A percentile compares a stretch with the other conserved stretches of the same genome.
These are phyloP conservation scores for Anthoceros angustus DNA, from an alignment of 225 moss, liverwort and hornwort genomes.

Conservation along the genomic window DNA sequence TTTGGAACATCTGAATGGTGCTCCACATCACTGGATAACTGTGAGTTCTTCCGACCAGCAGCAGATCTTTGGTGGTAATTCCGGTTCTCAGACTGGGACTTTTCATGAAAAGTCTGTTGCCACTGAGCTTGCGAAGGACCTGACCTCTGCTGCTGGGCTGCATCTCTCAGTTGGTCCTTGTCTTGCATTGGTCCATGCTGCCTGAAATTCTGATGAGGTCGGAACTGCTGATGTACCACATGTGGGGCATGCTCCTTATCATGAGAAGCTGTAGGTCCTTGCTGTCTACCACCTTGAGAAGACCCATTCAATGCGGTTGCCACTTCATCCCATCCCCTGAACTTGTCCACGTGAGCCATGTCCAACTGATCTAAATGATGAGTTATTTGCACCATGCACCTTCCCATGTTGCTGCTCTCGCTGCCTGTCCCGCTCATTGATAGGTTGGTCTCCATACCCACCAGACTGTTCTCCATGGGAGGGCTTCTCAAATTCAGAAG, in stretches of 20 bases:
- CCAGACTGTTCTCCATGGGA: constrained; percentile 15
- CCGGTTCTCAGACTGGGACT: background rate
- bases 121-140: background rate
- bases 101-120: background rate
- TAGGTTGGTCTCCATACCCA: constrained; percentile 7
- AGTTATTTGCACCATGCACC: constrained; percentile 9
- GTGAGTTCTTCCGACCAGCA: background rate
- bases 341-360: constrained; percentile 7
- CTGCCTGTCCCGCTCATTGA: constrained; percentile 15
- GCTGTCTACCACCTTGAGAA: background rate
- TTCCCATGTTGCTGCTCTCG: constrained; percentile 14
- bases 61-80: background rate
- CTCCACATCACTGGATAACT: constrained; percentile 12
- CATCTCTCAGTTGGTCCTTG: background rate
- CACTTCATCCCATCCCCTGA: constrained; percentile 15
- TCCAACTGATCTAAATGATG: constrained; percentile 8
- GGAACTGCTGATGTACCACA: background rate
- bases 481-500: background rate
- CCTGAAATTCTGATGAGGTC: background rate
- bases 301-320: background rate
- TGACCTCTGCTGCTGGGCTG: background rate
- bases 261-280: background rate
- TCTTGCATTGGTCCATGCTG: background rate
- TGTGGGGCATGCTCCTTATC: background rate
- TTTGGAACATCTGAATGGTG: constrained; percentile 12